A percentile compares a stretch with the other conserved stretches of the same genome.
Conservation (phyloP, 805 yeast species). For the Komagataella populi region DNA sequence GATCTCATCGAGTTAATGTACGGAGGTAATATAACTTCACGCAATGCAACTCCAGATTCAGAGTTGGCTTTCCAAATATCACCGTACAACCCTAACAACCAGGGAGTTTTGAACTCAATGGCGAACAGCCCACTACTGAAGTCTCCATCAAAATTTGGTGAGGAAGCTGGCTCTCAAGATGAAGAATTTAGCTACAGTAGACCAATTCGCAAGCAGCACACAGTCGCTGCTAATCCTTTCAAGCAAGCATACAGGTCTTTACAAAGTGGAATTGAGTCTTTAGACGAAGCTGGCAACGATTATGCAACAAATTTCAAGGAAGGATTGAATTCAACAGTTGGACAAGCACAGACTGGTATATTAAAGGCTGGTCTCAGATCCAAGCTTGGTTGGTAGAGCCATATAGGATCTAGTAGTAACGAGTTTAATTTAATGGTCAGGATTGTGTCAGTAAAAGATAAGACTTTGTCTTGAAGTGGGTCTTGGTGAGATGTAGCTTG, state of each 20-base stretch:
- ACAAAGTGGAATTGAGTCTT: conserved; percentile 35
- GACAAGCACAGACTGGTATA: conserved; percentile 33
- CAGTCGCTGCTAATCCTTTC: background rate
- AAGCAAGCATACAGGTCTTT: conserved; percentile 27
- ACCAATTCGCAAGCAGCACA: conserved; percentile 24
- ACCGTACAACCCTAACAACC: conserved; percentile 21
- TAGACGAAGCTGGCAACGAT: conserved; percentile 42
- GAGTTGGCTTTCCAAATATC: conserved; percentile 35
- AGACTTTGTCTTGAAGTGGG: background rate
- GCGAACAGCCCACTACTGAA: background rate
- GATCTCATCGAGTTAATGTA: conserved; percentile 59
- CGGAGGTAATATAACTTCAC: conserved; percentile 35
- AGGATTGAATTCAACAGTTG: conserved; percentile 35
- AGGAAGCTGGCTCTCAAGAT: conserved; percentile 1
- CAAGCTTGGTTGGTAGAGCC: conserved; percentile 25
- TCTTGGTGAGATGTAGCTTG: no score
- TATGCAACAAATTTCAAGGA: conserved; percentile 44
- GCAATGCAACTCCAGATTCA: conserved; percentile 48
- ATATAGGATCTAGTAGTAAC: background rate
- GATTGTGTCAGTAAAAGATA: background rate
- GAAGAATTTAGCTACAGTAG: conserved; percentile 24
- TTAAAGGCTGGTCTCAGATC: conserved; percentile 38
- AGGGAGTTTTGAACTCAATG: conserved; percentile 1
- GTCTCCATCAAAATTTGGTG: background rate
- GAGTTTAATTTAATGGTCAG: background rate